phyloP scores from a whole-genome alignment of 768 basidiomycete genomes.

The Collybia mongolica region DNA sequence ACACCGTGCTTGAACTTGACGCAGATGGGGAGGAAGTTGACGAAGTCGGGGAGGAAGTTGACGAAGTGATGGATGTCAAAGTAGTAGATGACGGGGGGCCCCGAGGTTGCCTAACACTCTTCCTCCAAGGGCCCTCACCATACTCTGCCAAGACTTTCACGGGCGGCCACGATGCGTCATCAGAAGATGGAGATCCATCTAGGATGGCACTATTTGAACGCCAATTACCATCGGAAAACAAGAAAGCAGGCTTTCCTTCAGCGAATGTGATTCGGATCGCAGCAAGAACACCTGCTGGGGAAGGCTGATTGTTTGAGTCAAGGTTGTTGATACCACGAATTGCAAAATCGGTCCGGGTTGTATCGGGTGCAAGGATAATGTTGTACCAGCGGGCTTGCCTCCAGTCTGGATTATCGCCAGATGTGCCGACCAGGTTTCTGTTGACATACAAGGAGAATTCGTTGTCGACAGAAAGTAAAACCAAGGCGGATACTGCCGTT shows the following conservation, averaged over 20 bases:
- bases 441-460: conserved; percentile 8
- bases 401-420: conserved; percentile 17
- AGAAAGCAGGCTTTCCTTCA: conserved; percentile 17
- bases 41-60: too few relatives aligned
- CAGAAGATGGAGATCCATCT: too few relatives aligned
- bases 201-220: too few relatives aligned
- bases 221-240: too few relatives aligned
- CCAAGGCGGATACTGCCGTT: neutral
- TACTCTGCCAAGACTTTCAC: too few relatives aligned
- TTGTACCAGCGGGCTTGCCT: conserved; percentile 23
- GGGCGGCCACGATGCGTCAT: too few relatives aligned
- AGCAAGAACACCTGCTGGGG: conserved; percentile 26
- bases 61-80: too few relatives aligned
- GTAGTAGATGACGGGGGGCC: too few relatives aligned
- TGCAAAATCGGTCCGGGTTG: conserved; percentile 20
- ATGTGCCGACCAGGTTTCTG: conserved; percentile 19
- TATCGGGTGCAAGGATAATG: conserved; percentile 12
- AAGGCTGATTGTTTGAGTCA: conserved; percentile 14
- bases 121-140: too few relatives aligned
- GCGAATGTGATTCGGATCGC: conserved; percentile 21
- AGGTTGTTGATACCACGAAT: conserved; percentile 26
- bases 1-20: too few relatives aligned
- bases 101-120: too few relatives aligned
- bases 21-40: too few relatives aligned
- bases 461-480: neutral